phyloP scores from a whole-genome alignment of 1,284 basidiomycete species.

The Earliella scabrosa region DNA sequence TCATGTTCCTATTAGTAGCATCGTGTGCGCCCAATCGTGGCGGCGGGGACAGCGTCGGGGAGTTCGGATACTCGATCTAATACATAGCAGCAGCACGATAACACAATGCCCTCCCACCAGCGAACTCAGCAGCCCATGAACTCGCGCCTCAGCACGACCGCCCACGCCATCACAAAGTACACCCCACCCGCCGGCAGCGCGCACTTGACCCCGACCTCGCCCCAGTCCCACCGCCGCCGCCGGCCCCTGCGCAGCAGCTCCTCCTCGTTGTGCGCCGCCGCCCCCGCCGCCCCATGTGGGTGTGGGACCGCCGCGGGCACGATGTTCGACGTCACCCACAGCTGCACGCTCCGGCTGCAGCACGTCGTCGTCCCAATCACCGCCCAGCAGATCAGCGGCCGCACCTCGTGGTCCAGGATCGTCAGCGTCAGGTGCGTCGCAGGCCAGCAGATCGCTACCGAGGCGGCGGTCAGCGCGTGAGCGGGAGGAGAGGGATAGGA shows the following conservation, averaged over 20 bases:
- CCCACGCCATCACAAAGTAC: slow-evolving; percentile 84
- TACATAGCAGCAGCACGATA: not conserved
- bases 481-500: not conserved
- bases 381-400: slow-evolving; percentile 81
- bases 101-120: not conserved
- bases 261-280: slow-evolving; percentile 34
- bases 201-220: slow-evolving; percentile 65
- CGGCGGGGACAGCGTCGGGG: no score
- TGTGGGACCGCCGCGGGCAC: slow-evolving; percentile 18
- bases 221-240: slow-evolving; percentile 74
- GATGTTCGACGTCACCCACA: slow-evolving; percentile 87
- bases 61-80: no score
- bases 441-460: slow-evolving; percentile 81
- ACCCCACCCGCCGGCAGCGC: slow-evolving; percentile 69
- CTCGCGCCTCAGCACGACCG: slow-evolving; percentile 50
- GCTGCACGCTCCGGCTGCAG: slow-evolving; percentile 71
- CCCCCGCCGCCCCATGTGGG: slow-evolving; percentile 5
- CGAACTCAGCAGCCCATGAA: slow-evolving; percentile 40
- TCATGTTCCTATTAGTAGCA: no score
- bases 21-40: no score
- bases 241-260: slow-evolving; percentile 50
- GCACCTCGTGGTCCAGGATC: slow-evolving; percentile 60
- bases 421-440: slow-evolving; percentile 79
- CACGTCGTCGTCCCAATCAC: slow-evolving; percentile 83
- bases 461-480: not conserved